Evolutionary conservation across 2,329 filamentous ascomycete species (phyloP), one percentile per base, ranked within the genome.

Genomic region (Zelopaecilomyces penicillatus): DNA sequence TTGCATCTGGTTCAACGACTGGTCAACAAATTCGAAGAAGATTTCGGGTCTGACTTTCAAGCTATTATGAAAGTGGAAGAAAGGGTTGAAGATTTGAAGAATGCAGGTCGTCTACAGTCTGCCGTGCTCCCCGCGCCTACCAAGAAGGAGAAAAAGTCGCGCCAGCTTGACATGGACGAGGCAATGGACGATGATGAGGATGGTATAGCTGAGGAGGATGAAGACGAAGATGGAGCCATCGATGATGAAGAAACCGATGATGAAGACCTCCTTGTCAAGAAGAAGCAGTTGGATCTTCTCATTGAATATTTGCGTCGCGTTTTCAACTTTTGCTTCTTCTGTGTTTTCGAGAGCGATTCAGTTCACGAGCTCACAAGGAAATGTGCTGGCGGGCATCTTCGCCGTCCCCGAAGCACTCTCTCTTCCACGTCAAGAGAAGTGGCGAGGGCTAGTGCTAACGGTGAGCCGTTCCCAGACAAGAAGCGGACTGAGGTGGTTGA

Each of bases 241-340:
- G 80, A 88, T 48, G 87, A 93, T 42, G 89, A 95, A 49, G 91
- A 96, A 50, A 75, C 83, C 31, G 91, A 98, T 54, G 88, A 95
- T 57, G 88, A 95, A 59, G 88, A 96, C 35, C 71, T 96, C 34
- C 65, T 96, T 44, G 77, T 83, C 35, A 93, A 95, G 74, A 97
- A 97, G 77, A 97, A 98, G 73, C 90, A 93, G 59, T 79, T 98
- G 41, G 93, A 98, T 66, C 74, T 98, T 32, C 76, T 95, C 64
- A 93, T 97, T 43, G 93, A 98, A 67, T 98, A 98, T 63, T 76
- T 98, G 48, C 88, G 93, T 42, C 83, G 93, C 11, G 93, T 98
- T 42, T 95, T 94, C 75, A 96, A 93, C 67, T 97, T 98, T 69
- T 98, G 93, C 71, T 96, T 98, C 73, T 98, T 97, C 71, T 98